Evolutionary conservation across 140 eudicot genomes (phyloP).

Genomic region (Ambrosia hybrid): DNA sequence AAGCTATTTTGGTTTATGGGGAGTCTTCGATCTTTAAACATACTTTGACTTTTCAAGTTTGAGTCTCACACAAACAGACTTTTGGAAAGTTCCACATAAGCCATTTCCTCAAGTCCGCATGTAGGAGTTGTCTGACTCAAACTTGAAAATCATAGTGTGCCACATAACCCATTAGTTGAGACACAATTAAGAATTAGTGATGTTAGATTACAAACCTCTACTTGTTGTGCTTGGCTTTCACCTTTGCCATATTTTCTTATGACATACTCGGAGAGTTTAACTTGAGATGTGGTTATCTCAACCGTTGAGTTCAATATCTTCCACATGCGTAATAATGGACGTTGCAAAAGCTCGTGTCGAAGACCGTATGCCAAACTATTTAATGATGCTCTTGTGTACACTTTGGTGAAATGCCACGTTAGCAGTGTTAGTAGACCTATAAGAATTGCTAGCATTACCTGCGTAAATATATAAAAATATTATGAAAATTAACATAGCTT

Average conservation of each 20-base stretch:
- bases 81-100: too few species aligned
- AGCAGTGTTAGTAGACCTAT: slow-evolving; percentile 85
- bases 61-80: too few species aligned
- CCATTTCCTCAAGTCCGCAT: too few species aligned
- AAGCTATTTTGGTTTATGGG: too few species aligned
- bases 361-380: slow-evolving; percentile 80
- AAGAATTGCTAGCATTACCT: slow-evolving; percentile 89
- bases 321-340: slow-evolving; percentile 90
- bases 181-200: background rate
- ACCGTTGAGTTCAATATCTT: slow-evolving; percentile 83
- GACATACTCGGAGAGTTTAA: slow-evolving; percentile 73
- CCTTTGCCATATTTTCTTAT: slow-evolving; percentile 69
- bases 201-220: slow-evolving; percentile 54
- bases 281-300: slow-evolving; percentile 85
- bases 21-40: too few species aligned
- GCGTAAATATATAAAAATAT: slow-evolving; percentile 25
- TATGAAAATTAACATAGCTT: background rate
- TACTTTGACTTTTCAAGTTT: too few species aligned
- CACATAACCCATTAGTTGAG: too few species aligned
- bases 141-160: too few species aligned
- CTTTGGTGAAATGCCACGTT: slow-evolving; percentile 95
- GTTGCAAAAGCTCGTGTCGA: slow-evolving; percentile 81
- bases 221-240: slow-evolving; percentile 80
- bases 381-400: slow-evolving; percentile 76
- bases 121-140: too few species aligned